Evolutionary conservation across 768 basidiomycete species (phyloP).

Genomic region (Atractiella rhizophila): DNA sequence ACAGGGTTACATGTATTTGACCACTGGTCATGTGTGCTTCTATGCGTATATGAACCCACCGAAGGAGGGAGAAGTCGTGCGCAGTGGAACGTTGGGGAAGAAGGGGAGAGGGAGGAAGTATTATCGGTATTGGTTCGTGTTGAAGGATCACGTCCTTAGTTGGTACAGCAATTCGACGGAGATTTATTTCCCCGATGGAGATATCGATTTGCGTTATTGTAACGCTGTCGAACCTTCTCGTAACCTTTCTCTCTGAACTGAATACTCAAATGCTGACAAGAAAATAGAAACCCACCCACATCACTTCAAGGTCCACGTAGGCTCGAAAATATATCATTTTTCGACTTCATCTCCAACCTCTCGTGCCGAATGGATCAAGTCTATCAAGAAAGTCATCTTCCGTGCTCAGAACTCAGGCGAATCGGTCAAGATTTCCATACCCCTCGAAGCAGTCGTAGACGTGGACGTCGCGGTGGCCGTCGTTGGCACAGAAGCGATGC

Average conservation of each 20-base stretch:
- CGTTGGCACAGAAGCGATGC: slow-evolving; percentile 55
- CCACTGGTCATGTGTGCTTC: slow-evolving; percentile 79
- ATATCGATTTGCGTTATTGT: slow-evolving; percentile 80
- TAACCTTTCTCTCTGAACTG: too few relatives aligned
- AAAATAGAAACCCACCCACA: too few relatives aligned
- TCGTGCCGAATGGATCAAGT: slow-evolving; percentile 86
- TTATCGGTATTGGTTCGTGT: slow-evolving; percentile 85
- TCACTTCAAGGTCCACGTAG: slow-evolving; percentile 59
- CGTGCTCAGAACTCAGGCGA: slow-evolving; percentile 91
- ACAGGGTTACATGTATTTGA: slow-evolving; percentile 93
- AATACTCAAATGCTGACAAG: too few relatives aligned
- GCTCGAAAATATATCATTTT: slow-evolving; percentile 45
- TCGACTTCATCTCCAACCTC: slow-evolving; percentile 56
- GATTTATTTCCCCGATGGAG: slow-evolving; percentile 91
- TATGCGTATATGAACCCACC: slow-evolving; percentile 23
- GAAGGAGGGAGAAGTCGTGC: slow-evolving; percentile 32
- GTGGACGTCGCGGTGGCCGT: slow-evolving; percentile 67
- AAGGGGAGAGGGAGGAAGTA: slow-evolving; percentile 70
- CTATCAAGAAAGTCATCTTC: slow-evolving; percentile 74
- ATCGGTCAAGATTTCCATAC: slow-evolving; percentile 91
- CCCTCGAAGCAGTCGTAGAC: slow-evolving; percentile 65
- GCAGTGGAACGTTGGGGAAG: slow-evolving; percentile 72
- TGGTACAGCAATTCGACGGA: slow-evolving; percentile 97
- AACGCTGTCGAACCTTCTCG: slow-evolving; percentile 58
- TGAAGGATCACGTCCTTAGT: slow-evolving; percentile 83